phyloP scores from a whole-genome alignment of 768 basidiomycete species.

The Leccinum broughii region DNA sequence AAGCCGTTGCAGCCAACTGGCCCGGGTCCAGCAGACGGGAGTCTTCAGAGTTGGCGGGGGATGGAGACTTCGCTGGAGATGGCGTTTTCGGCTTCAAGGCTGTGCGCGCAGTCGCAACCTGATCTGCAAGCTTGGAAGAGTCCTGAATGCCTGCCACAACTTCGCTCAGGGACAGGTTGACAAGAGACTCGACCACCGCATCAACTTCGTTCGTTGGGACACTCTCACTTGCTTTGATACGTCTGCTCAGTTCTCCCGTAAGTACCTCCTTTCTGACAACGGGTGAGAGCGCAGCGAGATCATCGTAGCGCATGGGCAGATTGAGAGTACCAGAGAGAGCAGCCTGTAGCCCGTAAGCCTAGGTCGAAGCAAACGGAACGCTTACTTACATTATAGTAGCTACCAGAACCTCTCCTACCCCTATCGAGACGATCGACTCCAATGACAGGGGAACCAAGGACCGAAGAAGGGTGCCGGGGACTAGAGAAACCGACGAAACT shows the following conservation, averaged over 20 bases:
- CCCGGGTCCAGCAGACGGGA: conserved; percentile 67
- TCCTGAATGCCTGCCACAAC: conserved; percentile 78
- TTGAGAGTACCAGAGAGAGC: conserved; percentile 79
- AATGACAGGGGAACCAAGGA: conserved; percentile 57
- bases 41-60: conserved; percentile 63
- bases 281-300: conserved; percentile 77
- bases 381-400: conserved; percentile 74
- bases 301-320: conserved; percentile 85
- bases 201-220: conserved; percentile 61
- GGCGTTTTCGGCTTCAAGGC: conserved; percentile 37
- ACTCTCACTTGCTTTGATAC: conserved; percentile 57
- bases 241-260: conserved; percentile 77
- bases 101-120: conserved; percentile 48
- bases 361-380: conserved; percentile 1
- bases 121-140: conserved; percentile 60
- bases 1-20: conserved; percentile 70
- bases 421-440: conserved; percentile 60
- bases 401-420: conserved; percentile 77
- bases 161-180: conserved; percentile 69
- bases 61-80: conserved; percentile 52
- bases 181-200: conserved; percentile 68
- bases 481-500: conserved; percentile 73
- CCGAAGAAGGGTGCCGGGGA: conserved; percentile 54
- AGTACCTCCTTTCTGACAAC: conserved; percentile 87
- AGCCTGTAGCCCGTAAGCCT: conserved; percentile 48